Evolutionary conservation across 192 early-diverging fungal species (phyloP).

Genomic region (Coemansia reversa): DNA sequence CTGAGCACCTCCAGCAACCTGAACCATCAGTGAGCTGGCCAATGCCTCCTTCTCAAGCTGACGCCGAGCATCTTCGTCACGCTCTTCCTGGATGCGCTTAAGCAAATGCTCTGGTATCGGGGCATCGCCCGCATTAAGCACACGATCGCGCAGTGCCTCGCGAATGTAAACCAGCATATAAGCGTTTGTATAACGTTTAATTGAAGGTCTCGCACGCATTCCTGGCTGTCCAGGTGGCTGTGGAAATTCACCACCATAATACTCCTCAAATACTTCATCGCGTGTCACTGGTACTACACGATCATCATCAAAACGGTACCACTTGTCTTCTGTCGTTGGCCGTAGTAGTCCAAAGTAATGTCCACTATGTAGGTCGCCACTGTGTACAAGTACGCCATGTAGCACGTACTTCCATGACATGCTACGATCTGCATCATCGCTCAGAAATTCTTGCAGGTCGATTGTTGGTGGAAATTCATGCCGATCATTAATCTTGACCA

Average conservation of each 20-base stretch:
- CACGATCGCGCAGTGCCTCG: slow-evolving; percentile 65
- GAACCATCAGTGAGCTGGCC: slow-evolving; percentile 46
- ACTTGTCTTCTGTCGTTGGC: slow-evolving; percentile 73
- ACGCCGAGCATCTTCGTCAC: slow-evolving; percentile 57
- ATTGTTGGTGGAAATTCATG: slow-evolving; percentile 89
- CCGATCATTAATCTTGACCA: slow-evolving; percentile 98
- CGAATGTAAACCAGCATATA: slow-evolving; percentile 99
- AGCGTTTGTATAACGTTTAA: slow-evolving; percentile 91
- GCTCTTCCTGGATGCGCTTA: slow-evolving; percentile 66
- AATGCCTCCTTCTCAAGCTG: slow-evolving; percentile 70
- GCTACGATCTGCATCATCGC: slow-evolving; percentile 61
- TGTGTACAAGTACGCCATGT: slow-evolving; percentile 96
- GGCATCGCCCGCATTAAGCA: slow-evolving; percentile 64
- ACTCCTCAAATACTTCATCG: slow-evolving; percentile 89
- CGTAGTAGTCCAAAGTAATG: slow-evolving; percentile 93
- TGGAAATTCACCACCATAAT: slow-evolving; percentile 82
- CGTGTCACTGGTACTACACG: slow-evolving; percentile 76
- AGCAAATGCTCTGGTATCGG: slow-evolving; percentile 85
- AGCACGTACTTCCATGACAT: slow-evolving; percentile 75
- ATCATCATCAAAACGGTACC: slow-evolving; percentile 97
- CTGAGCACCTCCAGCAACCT: slow-evolving; percentile 67
- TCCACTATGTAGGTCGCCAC: slow-evolving; percentile 87
- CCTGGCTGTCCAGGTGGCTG: slow-evolving; percentile 32
- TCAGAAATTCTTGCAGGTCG: slow-evolving; percentile 82
- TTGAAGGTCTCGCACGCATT: slow-evolving; percentile 38